These are phyloP conservation scores for Aspergillus awamori DNA, from an alignment of 2,329 filamentous ascomycete genomes.

Conservation along the genomic window DNA sequence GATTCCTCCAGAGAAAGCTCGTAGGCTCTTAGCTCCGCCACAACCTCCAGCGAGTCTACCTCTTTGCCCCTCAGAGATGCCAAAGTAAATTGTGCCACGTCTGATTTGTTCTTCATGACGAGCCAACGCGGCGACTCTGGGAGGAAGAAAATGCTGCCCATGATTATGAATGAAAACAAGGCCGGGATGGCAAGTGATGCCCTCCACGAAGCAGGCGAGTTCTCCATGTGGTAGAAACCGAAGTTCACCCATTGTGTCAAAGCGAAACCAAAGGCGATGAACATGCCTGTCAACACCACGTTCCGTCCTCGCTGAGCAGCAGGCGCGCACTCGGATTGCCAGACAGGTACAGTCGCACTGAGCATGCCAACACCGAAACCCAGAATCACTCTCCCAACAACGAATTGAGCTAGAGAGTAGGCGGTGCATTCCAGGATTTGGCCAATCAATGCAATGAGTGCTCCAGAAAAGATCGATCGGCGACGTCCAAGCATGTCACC, in stretches of 20 bases:
- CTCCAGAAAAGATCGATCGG: constrained; percentile 48
- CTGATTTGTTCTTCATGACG: constrained; percentile 26
- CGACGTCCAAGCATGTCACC: constrained; percentile 52
- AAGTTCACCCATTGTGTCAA: constrained; percentile 52
- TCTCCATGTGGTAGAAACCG: constrained; percentile 36
- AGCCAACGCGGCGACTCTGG: constrained; percentile 44
- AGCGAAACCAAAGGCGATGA: constrained; percentile 47
- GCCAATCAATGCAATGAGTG: constrained; percentile 47
- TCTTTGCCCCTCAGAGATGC: constrained; percentile 18
- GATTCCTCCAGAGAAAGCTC: constrained; percentile 47
- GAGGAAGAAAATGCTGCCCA: constrained; percentile 32
- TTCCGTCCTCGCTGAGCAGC: constrained; percentile 25
- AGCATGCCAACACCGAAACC: constrained; percentile 49
- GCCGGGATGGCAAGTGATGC: constrained; percentile 42
- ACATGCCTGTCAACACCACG: constrained; percentile 41
- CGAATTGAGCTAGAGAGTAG: constrained; percentile 52
- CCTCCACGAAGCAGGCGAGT: constrained; percentile 39
- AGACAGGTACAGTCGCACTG: constrained; percentile 50
- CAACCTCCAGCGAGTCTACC: constrained; percentile 40
- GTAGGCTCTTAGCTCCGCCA: constrained; percentile 52
- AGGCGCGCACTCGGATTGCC: constrained; percentile 37
- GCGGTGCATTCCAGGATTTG: constrained; percentile 49
- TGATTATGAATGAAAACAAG: constrained; percentile 33
- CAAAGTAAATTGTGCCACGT: constrained; percentile 28
- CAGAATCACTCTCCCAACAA: constrained; percentile 49